phyloP scores from a whole-genome alignment of 2,329 filamentous ascomycete species.

The Microdochium paspali region DNA sequence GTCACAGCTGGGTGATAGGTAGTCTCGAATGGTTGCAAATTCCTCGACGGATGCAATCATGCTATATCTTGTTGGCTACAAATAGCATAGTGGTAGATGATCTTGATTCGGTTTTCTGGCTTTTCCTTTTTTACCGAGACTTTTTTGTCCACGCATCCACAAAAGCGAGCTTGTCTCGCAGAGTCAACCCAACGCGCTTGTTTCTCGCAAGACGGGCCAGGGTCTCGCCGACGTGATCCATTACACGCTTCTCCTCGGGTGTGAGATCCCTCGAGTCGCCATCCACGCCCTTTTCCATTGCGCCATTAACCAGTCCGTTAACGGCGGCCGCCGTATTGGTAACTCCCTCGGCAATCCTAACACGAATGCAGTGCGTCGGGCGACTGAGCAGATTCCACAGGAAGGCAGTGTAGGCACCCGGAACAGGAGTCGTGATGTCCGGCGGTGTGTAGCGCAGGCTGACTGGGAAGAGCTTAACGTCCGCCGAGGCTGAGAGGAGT shows the following conservation, averaged over 20 bases:
- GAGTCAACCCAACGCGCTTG: constrained; percentile 77
- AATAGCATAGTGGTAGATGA: constrained; percentile 38
- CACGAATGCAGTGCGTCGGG: constrained; percentile 81
- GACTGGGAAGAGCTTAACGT: constrained; percentile 78
- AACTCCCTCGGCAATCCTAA: constrained; percentile 76
- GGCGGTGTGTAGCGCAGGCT: constrained; percentile 81
- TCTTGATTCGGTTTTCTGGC: constrained; percentile 49
- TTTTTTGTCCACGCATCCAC: constrained; percentile 53
- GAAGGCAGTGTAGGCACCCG: constrained; percentile 62
- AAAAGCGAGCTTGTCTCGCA: constrained; percentile 77
- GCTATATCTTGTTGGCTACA: neutral
- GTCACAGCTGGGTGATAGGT: too few relatives aligned
- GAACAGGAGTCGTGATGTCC: constrained; percentile 85
- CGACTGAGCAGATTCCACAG: constrained; percentile 79
- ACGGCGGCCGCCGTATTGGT: constrained; percentile 33
- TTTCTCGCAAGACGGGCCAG: constrained; percentile 80
- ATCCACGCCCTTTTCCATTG: constrained; percentile 17
- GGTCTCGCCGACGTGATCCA: constrained; percentile 76
- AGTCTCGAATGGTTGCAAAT: too few relatives aligned
- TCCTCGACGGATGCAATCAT: neutral
- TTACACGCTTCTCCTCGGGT: constrained; percentile 54
- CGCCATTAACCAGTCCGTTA: constrained; percentile 13
- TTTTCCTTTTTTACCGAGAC: constrained; percentile 27
- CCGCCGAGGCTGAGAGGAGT: constrained; percentile 56
- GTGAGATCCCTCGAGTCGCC: constrained; percentile 21